Conservation (phyloP, 2,329 filamentous ascomycete genomes). For the Paraconiothyrium brasiliense region DNA sequence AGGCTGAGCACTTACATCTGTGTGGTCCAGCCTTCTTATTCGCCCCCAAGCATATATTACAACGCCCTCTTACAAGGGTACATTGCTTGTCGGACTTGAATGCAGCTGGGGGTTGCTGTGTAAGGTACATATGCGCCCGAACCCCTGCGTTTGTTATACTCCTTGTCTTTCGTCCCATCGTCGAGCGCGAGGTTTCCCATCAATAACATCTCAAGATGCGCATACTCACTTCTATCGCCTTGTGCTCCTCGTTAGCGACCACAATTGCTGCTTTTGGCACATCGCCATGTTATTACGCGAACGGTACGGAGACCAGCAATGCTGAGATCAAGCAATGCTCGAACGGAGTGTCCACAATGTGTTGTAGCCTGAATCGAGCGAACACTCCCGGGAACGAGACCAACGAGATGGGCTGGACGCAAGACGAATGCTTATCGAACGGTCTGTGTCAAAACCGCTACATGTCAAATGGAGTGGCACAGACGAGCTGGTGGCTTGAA, state of each 20-base stretch:
- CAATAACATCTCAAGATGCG: neutral
- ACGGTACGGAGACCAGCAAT: conserved; percentile 7
- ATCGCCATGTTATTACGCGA: conserved; percentile 7
- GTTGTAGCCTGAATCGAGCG: conserved; percentile 20
- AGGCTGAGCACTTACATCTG: neutral
- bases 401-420: conserved; percentile 14
- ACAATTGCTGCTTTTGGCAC: neutral
- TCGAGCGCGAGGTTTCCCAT: neutral
- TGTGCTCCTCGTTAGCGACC: neutral
- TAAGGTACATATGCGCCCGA: neutral
- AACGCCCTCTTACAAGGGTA: neutral
- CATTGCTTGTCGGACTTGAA: neutral
- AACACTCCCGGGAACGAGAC: conserved; percentile 19
- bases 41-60: neutral
- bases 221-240: neutral
- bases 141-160: neutral
- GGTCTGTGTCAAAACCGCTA: conserved; percentile 25
- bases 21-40: neutral
- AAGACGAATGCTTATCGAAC: conserved; percentile 27
- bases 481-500: conserved; percentile 16
- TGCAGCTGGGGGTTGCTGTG: neutral
- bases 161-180: neutral
- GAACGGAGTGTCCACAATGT: conserved; percentile 15
- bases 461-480: neutral
- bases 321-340: conserved; percentile 15